phyloP scores from a whole-genome alignment of 1,284 basidiomycete species.

The Mycena citricolor region DNA sequence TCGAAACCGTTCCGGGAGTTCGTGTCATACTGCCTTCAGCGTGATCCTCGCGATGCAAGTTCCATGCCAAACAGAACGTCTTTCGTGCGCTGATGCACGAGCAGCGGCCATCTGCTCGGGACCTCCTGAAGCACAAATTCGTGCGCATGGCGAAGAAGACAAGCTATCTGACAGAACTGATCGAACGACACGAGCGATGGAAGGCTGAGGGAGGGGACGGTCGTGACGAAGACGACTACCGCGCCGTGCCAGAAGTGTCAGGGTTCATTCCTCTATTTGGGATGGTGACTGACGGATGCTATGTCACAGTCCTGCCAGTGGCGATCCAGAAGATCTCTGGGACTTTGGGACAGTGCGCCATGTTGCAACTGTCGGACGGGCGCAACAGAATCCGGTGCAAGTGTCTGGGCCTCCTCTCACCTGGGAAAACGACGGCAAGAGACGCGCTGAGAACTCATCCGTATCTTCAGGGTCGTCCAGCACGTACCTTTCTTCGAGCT shows the following conservation, averaged over 20 bases:
- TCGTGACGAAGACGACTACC: conserved; percentile 68
- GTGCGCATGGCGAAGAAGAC: conserved; percentile 94
- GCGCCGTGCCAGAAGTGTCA: conserved; percentile 60
- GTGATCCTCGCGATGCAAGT: conserved; percentile 88
- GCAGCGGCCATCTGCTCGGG: conserved; percentile 90
- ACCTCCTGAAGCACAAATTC: conserved; percentile 95
- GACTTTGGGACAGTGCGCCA: conserved; percentile 91
- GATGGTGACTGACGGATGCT: no score
- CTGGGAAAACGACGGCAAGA: conserved; percentile 70
- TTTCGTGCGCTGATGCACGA: conserved; percentile 10
- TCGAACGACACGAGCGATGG: conserved; percentile 94
- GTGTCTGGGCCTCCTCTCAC: conserved; percentile 67
- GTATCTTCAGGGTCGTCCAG: conserved; percentile 27
- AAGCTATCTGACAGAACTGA: conserved; percentile 90
- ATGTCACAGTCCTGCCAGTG: conserved; percentile 46
- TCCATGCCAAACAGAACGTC: background rate
- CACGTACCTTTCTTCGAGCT: conserved; percentile 31
- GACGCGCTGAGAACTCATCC: conserved; percentile 41
- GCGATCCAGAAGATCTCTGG: conserved; percentile 86
- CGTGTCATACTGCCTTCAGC: conserved; percentile 87
- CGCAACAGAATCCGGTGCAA: conserved; percentile 53
- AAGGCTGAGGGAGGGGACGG: conserved; percentile 85
- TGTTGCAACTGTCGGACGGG: conserved; percentile 63
- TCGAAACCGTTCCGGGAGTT: conserved; percentile 94
- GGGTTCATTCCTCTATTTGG: conserved; percentile 25